Conservation (phyloP, 1,284 basidiomycete species). For the Veloporphyrellus conicus region DNA sequence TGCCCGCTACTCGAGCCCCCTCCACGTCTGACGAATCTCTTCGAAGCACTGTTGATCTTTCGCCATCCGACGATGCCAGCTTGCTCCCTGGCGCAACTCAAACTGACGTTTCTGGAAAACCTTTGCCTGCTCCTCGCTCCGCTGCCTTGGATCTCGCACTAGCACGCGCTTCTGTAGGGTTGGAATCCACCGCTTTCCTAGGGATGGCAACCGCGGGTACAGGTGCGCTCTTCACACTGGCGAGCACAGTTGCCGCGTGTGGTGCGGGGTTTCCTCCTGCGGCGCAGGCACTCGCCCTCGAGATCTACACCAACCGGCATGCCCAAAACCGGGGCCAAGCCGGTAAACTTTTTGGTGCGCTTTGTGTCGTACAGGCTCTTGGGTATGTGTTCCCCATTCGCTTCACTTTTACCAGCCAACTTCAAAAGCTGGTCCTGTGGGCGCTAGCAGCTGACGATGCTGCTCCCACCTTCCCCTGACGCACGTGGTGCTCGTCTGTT, state of each 20-base stretch:
- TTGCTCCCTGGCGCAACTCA: slow-evolving; percentile 10
- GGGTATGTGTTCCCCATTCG: slow-evolving; percentile 41
- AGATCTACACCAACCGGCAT: slow-evolving; percentile 50
- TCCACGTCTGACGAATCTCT: slow-evolving; percentile 34
- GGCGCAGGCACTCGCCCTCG: slow-evolving; percentile 61
- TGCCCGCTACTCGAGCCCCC: slow-evolving; percentile 38
- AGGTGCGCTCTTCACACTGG: slow-evolving; percentile 44
- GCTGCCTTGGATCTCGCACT: slow-evolving; percentile 58
- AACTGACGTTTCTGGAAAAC: neutral
- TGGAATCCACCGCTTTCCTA: slow-evolving; percentile 57
- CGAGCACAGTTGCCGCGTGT: slow-evolving; percentile 47
- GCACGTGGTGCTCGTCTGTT: slow-evolving; percentile 1
- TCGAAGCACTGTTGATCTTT: slow-evolving; percentile 12
- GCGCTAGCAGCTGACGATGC: neutral
- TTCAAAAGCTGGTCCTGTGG: neutral
- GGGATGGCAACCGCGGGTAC: slow-evolving; percentile 46
- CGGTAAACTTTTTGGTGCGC: slow-evolving; percentile 66
- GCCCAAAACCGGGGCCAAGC: slow-evolving; percentile 42
- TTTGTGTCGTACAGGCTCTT: slow-evolving; percentile 65
- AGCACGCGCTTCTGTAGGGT: slow-evolving; percentile 51
- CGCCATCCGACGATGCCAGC: slow-evolving; percentile 5
- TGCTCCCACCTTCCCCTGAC: too few relatives aligned
- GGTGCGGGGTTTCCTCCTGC: slow-evolving; percentile 62
- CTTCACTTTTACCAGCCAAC: neutral
- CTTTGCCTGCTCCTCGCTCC: slow-evolving; percentile 34